Evolutionary conservation across 2,329 filamentous ascomycete genomes (phyloP).

Genomic region (Epichloe brachyelytri): DNA sequence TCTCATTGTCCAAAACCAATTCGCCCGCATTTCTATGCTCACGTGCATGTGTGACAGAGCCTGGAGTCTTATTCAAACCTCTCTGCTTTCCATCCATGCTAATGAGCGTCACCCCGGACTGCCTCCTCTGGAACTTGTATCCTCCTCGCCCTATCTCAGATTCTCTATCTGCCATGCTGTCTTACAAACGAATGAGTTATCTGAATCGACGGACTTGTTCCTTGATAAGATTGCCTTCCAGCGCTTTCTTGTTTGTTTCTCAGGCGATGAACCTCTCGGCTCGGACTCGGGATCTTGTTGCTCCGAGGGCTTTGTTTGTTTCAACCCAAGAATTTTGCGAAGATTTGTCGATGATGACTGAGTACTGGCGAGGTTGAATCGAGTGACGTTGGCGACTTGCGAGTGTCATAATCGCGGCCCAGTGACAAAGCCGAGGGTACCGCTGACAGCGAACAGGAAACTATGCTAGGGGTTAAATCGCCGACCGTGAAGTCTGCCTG

Average conservation of each 20-base stretch:
- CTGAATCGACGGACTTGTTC: slow-evolving; percentile 5
- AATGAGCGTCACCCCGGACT: not conserved
- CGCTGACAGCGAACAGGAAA: not conserved
- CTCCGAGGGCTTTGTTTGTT: not conserved
- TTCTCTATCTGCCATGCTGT: slow-evolving; percentile 8
- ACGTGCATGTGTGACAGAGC: not conserved
- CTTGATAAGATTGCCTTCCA: not conserved
- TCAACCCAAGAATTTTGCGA: not conserved
- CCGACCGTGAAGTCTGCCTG: not conserved
- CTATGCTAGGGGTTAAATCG: not conserved
- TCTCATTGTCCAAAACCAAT: not conserved
- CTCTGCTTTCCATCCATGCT: not conserved
- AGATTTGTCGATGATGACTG: not conserved
- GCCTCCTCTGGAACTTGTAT: not conserved
- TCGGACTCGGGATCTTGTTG: not conserved
- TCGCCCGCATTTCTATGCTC: not conserved
- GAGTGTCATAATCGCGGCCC: not conserved
- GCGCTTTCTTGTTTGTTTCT: not conserved
- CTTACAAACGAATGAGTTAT: slow-evolving; percentile 10
- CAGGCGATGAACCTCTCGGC: not conserved
- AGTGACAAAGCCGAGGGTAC: not conserved
- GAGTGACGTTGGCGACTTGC: not conserved
- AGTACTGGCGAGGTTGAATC: not conserved
- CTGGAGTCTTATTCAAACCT: too few relatives aligned
- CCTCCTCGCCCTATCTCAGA: not conserved